A percentile compares a stretch with the other conserved stretches of the same genome.
These are phyloP conservation scores for Leptodontidium sp. DNA, from an alignment of 2,329 filamentous ascomycete genomes.

Conservation along the genomic window DNA sequence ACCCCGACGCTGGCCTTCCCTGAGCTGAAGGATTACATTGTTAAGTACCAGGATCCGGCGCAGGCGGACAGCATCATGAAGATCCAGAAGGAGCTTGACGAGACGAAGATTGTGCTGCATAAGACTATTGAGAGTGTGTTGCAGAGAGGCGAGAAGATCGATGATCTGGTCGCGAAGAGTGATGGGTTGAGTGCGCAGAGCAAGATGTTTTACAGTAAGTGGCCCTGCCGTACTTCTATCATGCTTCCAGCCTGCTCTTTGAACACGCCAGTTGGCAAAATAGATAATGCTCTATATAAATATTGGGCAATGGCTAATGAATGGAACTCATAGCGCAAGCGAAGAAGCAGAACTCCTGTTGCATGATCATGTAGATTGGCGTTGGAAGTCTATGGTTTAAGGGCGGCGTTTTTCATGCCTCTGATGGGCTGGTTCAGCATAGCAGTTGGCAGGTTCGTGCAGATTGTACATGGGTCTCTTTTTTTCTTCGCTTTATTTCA, in stretches of 20 bases:
- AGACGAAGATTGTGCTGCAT: conserved; percentile 96
- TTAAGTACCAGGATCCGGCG: conserved; percentile 72
- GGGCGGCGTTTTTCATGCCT: conserved; percentile 36
- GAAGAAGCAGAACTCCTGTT: conserved; percentile 85
- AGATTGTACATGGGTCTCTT: conserved; percentile 32
- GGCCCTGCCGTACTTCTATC: neutral
- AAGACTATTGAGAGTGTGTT: conserved; percentile 93
- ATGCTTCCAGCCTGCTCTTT: neutral
- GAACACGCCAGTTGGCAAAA: neutral
- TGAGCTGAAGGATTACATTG: conserved; percentile 80
- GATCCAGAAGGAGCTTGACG: conserved; percentile 96
- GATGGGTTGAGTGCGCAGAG: conserved; percentile 89
- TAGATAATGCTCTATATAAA: neutral
- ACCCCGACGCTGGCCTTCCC: conserved; percentile 68
- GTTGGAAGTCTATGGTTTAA: conserved; percentile 1
- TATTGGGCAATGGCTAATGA: neutral
- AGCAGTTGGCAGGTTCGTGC: conserved; percentile 28
- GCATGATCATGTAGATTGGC: conserved; percentile 67
- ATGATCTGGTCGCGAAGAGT: conserved; percentile 91
- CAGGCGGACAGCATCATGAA: conserved; percentile 92
- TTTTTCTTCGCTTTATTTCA: neutral
- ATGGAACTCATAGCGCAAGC: conserved; percentile 59
- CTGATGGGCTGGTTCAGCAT: conserved; percentile 34
- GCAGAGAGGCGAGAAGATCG: conserved; percentile 95
- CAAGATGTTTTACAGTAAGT: conserved; percentile 95